Conservation (phyloP, 495 filamentous ascomycete genomes). For the Lasiosphaeria miniovina region DNA sequence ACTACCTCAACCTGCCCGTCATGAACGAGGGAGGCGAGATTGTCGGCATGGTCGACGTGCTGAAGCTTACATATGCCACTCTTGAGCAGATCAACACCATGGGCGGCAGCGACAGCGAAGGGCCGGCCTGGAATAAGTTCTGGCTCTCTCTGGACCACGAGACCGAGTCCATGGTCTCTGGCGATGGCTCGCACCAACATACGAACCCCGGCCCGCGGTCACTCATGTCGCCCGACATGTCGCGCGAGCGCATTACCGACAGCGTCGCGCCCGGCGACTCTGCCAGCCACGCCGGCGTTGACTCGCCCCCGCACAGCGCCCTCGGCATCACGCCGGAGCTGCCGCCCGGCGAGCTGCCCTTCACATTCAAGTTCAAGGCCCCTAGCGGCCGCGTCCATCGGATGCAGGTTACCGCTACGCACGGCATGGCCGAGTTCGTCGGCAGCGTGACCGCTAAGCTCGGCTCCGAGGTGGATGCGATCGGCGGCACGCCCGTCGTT, state of each 20-base stretch:
- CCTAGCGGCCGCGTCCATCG: slow-evolving; percentile 94
- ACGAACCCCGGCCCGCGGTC: slow-evolving; percentile 43
- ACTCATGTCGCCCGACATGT: slow-evolving; percentile 73
- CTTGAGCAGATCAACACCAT: slow-evolving; percentile 83
- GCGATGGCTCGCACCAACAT: slow-evolving; percentile 60
- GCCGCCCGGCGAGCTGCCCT: slow-evolving; percentile 67
- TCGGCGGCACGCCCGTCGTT: slow-evolving; percentile 75
- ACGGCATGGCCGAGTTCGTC: slow-evolving; percentile 80
- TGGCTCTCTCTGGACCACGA: slow-evolving; percentile 97
- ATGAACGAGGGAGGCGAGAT: slow-evolving; percentile 98
- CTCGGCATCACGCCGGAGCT: slow-evolving; percentile 40
- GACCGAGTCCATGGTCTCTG: slow-evolving; percentile 94
- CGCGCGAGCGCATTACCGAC: slow-evolving; percentile 56
- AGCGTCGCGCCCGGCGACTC: slow-evolving; percentile 91
- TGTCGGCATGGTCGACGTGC: slow-evolving; percentile 97
- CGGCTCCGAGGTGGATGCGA: slow-evolving; percentile 77
- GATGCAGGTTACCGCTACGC: slow-evolving; percentile 75
- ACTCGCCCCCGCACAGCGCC: slow-evolving; percentile 68
- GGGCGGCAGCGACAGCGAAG: slow-evolving; percentile 79
- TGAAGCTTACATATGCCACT: slow-evolving; percentile 96
- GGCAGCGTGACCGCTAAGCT: slow-evolving; percentile 78
- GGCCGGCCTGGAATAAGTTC: slow-evolving; percentile 99
- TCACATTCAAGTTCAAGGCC: slow-evolving; percentile 99
- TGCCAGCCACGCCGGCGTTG: slow-evolving; percentile 83
- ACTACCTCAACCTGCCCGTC: slow-evolving; percentile 95